phyloP scores from a whole-genome alignment of 129 eudicot genomes.

The Oenanthe sinensis region DNA sequence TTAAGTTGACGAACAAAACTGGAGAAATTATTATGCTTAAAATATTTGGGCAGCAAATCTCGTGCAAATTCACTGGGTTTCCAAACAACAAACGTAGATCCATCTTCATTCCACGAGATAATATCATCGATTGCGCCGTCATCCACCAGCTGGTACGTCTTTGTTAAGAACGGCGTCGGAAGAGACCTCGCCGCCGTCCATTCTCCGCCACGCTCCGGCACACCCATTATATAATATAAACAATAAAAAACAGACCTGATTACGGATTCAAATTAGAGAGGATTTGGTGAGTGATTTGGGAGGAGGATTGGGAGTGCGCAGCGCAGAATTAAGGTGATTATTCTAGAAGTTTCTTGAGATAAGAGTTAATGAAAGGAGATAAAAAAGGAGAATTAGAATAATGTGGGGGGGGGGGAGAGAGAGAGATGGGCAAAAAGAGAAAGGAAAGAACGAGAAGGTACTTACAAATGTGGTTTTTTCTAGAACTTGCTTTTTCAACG shows the following conservation, averaged over 20 bases:
- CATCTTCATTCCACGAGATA: conserved; percentile 93
- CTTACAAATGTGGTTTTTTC: conserved; percentile 26
- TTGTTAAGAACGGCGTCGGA: conserved; percentile 91
- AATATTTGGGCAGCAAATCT: conserved; percentile 85
- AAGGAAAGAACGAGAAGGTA: conserved; percentile 44
- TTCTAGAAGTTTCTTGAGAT: conserved; percentile 61
- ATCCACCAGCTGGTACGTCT: conserved; percentile 84
- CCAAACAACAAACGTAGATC: conserved; percentile 95
- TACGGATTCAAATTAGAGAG: neutral
- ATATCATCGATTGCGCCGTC: conserved; percentile 64
- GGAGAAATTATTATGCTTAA: conserved; percentile 94
- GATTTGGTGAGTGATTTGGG: conserved; percentile 14
- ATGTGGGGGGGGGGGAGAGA: neutral
- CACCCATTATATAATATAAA: conserved; percentile 23
- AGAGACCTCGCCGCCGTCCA: conserved; percentile 56
- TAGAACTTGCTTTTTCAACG: conserved; percentile 31
- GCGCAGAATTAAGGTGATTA: conserved; percentile 10
- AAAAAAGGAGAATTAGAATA: conserved; percentile 6
- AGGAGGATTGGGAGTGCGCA: neutral
- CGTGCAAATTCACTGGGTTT: conserved; percentile 85
- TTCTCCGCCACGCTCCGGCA: conserved; percentile 51
- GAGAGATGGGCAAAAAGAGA: conserved; percentile 2
- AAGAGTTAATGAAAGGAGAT: conserved; percentile 1
- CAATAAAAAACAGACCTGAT: neutral
- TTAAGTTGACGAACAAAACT: conserved; percentile 94